Conservation (phyloP, 768 basidiomycete species). For the Lentinula boryana region DNA sequence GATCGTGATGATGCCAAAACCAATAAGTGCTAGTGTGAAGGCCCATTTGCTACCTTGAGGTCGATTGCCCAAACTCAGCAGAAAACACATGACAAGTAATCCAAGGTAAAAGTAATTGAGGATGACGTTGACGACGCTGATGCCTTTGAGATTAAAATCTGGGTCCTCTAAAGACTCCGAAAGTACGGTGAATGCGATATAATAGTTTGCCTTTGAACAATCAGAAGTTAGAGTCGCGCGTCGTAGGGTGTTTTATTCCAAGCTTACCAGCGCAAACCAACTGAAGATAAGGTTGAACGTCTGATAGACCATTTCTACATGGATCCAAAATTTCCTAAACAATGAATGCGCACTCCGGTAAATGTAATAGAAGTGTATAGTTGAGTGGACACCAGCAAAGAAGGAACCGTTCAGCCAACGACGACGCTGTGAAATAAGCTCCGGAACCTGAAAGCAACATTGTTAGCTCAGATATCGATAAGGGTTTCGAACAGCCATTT, state of each 20-base stretch:
- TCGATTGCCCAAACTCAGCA: slow-evolving; percentile 84
- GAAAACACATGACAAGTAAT: slow-evolving; percentile 79
- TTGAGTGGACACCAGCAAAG: slow-evolving; percentile 93
- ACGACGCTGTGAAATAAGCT: slow-evolving; percentile 90
- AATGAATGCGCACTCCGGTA: slow-evolving; percentile 86
- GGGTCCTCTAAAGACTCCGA: slow-evolving; percentile 68
- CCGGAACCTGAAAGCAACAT: slow-evolving; percentile 55
- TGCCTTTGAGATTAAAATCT: slow-evolving; percentile 49
- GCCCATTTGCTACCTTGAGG: slow-evolving; percentile 87
- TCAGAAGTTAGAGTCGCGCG: neutral
- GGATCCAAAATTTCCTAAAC: slow-evolving; percentile 88
- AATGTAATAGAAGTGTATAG: slow-evolving; percentile 90
- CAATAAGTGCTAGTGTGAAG: slow-evolving; percentile 80
- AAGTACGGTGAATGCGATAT: slow-evolving; percentile 81
- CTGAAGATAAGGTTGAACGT: slow-evolving; percentile 87
- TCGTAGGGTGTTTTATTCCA: neutral
- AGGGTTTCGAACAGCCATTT: slow-evolving; percentile 10
- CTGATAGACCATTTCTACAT: slow-evolving; percentile 91
- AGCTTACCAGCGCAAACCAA: slow-evolving; percentile 76
- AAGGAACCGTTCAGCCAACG: slow-evolving; percentile 98
- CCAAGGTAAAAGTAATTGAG: slow-evolving; percentile 88
- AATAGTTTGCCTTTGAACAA: slow-evolving; percentile 70
- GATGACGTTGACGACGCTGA: slow-evolving; percentile 68
- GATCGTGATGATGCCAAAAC: slow-evolving; percentile 87
- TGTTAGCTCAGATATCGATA: neutral